phyloP scores from a whole-genome alignment of 2,329 filamentous ascomycete species.

The Botrytis sinoallii region DNA sequence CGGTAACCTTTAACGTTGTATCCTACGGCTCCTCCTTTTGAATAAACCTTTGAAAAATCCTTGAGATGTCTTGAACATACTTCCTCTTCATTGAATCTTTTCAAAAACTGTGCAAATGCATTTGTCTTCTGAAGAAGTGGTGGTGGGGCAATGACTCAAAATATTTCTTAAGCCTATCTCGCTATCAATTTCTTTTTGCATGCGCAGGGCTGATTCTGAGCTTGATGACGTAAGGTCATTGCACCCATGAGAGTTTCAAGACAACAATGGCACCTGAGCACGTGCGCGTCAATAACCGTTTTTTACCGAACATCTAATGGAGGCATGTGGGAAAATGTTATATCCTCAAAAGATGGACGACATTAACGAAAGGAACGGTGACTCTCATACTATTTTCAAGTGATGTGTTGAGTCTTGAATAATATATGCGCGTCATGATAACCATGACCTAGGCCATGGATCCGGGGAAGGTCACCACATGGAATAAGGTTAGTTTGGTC shows the following conservation, averaged over 20 bases:
- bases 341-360: not conserved
- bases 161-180: not conserved
- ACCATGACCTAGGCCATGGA: not conserved
- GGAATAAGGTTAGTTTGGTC: not conserved
- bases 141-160: constrained; percentile 15
- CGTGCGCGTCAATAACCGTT: not conserved
- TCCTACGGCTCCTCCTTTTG: constrained; percentile 35
- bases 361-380: not conserved
- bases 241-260: not conserved
- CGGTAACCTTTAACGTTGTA: constrained; percentile 27
- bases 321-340: not conserved
- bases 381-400: not conserved
- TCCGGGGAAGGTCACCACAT: not conserved
- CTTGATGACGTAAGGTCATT: not conserved
- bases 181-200: not conserved
- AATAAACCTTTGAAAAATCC: constrained; percentile 25
- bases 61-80: constrained; percentile 29
- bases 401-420: not conserved
- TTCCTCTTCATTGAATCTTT: constrained; percentile 19
- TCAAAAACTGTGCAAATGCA: constrained; percentile 7
- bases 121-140: constrained; percentile 8
- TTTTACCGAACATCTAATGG: not conserved
- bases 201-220: not conserved
- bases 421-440: not conserved
- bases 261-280: not conserved